Evolutionary conservation across 1,284 basidiomycete genomes (phyloP), one percentile per base, ranked within the genome.

Genomic region (Ceratobasidium sp.): DNA sequence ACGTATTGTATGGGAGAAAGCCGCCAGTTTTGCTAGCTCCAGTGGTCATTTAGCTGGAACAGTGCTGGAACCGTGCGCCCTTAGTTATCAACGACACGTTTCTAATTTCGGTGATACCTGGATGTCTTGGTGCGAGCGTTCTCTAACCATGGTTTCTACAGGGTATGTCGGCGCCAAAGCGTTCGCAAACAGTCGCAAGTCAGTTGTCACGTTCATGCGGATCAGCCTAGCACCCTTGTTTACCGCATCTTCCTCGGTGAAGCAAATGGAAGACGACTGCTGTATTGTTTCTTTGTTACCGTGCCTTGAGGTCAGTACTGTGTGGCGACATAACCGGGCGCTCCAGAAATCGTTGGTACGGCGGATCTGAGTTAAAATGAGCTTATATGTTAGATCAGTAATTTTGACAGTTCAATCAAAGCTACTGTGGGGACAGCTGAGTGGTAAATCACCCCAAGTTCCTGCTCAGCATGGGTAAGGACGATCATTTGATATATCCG

Each of bases 1-100:
- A 35, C 15, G 17, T n/a, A 35, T 20, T 28, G 4, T 60, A 60
- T 28, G 33, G 58, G 39, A 60, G 31, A n/a, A 20, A 39, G 33
- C 35, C 58, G 4, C 31, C 20, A 2, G 58, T 39, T 13, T 31
- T 45, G 42, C 15, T 35, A 39, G 17, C 35, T 39, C 58, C 17
- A 60, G 35, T 20, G 6, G 63, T 65, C 45, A 47, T 65, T 49
- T 65, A 47, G n/a, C n/a, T n/a, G n/a, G n/a, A n/a, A n/a, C n/a
- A n/a, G n/a, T n/a, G 10, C 15, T 13, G 13, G 42, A 26, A 26
- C 3, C 47, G 63, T 47, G 45, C 45, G 23, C 49, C 47, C 49
- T 67, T 35, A 47, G 47, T 51, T 35, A 67, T 67, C 47, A 37
- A 33, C 23, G 11, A 26, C 49, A 67, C 65, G 65, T 67, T 67